phyloP scores from a whole-genome alignment of 2,329 filamentous ascomycete genomes.

The Alternaria sp. region DNA sequence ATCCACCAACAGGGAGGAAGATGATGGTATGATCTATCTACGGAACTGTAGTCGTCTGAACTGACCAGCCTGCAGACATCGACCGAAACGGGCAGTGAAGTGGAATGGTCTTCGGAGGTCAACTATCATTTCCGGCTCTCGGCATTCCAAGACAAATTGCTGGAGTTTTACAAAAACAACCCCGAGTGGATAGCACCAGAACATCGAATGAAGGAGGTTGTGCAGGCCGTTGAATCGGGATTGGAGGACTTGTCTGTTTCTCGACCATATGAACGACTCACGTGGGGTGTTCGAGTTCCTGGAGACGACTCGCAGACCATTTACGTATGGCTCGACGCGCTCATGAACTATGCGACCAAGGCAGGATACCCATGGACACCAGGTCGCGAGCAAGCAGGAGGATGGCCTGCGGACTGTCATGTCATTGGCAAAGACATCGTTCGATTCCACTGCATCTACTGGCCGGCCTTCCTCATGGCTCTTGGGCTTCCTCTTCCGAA shows the following conservation, averaged over 20 bases:
- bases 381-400: conserved; percentile 66
- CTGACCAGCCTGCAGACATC: conserved; percentile 61
- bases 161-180: conserved; percentile 81
- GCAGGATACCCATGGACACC: conserved; percentile 85
- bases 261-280: conserved; percentile 76
- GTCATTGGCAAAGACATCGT: conserved; percentile 97
- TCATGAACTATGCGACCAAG: conserved; percentile 91
- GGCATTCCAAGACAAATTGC: conserved; percentile 77
- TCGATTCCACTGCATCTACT: conserved; percentile 95
- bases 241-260: conserved; percentile 91
- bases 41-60: background rate
- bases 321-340: conserved; percentile 97
- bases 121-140: conserved; percentile 97
- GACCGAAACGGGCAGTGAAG: conserved; percentile 86
- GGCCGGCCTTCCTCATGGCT: conserved; percentile 95
- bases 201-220: conserved; percentile 78
- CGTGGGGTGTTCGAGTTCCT: conserved; percentile 90
- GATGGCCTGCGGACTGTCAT: conserved; percentile 92
- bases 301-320: conserved; percentile 87
- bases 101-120: conserved; percentile 91
- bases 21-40: conserved; percentile 66
- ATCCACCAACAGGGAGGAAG: conserved; percentile 82
- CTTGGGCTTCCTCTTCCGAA: conserved; percentile 80
- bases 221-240: conserved; percentile 76
- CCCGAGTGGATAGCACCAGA: conserved; percentile 78